Evolutionary conservation across 2,329 filamentous ascomycete genomes (phyloP).

Genomic region (Penicillium sp.): DNA sequence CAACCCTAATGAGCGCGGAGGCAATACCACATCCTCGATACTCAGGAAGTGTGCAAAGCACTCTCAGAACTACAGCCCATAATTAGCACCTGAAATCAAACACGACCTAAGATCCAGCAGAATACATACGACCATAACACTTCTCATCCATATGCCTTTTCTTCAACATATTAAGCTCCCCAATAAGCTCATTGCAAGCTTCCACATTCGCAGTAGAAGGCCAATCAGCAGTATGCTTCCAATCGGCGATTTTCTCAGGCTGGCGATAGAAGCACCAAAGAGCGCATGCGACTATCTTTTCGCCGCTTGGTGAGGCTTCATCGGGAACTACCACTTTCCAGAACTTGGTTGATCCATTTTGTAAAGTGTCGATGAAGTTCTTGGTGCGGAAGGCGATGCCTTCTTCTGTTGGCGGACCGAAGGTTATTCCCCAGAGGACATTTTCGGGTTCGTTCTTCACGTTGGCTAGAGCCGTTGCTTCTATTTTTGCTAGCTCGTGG

Average conservation of each 20-base stretch:
- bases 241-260: slow-evolving; percentile 6
- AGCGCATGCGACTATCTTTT: slow-evolving; percentile 15
- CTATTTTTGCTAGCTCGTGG: slow-evolving; percentile 30
- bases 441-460: neutral
- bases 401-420: slow-evolving; percentile 1
- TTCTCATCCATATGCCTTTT: slow-evolving; percentile 10
- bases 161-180: slow-evolving; percentile 4
- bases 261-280: slow-evolving; percentile 18
- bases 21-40: slow-evolving; percentile 30
- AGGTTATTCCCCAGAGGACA: neutral
- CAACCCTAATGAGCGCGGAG: slow-evolving; percentile 25
- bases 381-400: neutral
- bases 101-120: neutral
- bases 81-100: neutral
- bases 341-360: neutral
- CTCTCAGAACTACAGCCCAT: slow-evolving; percentile 9
- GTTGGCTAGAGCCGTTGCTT: slow-evolving; percentile 37
- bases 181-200: slow-evolving; percentile 13
- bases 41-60: slow-evolving; percentile 34
- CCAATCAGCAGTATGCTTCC: slow-evolving; percentile 12
- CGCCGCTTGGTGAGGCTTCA: slow-evolving; percentile 6
- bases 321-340: slow-evolving; percentile 11
- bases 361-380: slow-evolving; percentile 3
- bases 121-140: slow-evolving; percentile 9
- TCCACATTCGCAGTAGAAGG: slow-evolving; percentile 10